phyloP scores from a whole-genome alignment of 495 filamentous ascomycete species.

The Tuber borchii region DNA sequence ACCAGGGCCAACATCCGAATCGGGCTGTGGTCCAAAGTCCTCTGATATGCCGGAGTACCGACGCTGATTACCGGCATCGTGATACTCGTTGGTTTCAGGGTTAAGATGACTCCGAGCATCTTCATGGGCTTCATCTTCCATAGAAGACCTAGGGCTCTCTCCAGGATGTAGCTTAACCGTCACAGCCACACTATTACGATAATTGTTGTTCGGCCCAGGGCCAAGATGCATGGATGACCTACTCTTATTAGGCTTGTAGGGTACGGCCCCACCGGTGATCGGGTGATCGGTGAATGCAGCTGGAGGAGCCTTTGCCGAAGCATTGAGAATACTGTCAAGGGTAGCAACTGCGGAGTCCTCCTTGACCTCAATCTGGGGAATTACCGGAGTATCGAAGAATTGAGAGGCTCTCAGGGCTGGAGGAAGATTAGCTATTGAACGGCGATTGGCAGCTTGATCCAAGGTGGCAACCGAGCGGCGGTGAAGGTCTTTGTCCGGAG shows the following conservation, averaged over 20 bases:
- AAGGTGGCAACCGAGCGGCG: slow-evolving; percentile 18
- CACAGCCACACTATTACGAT: slow-evolving; percentile 37
- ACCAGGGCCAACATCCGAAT: slow-evolving; percentile 6
- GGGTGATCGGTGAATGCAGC: slow-evolving; percentile 91
- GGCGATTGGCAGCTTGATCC: slow-evolving; percentile 27
- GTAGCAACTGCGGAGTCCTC: slow-evolving; percentile 48
- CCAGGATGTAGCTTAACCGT: slow-evolving; percentile 38
- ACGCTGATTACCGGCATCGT: slow-evolving; percentile 13
- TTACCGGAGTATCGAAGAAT: slow-evolving; percentile 61
- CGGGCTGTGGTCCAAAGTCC: slow-evolving; percentile 20
- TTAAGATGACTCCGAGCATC: slow-evolving; percentile 21
- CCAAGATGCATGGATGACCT: slow-evolving; percentile 29
- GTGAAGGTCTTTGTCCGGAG: slow-evolving; percentile 37
- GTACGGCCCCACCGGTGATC: slow-evolving; percentile 57
- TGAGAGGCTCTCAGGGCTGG: slow-evolving; percentile 83
- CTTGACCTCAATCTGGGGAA: slow-evolving; percentile 27
- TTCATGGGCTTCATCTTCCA: slow-evolving; percentile 18
- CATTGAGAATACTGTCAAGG: slow-evolving; percentile 86
- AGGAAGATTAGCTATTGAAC: slow-evolving; percentile 51
- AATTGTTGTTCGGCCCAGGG: slow-evolving; percentile 14
- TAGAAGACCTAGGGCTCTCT: slow-evolving; percentile 36
- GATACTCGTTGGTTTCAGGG: slow-evolving; percentile 30
- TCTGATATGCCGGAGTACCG: slow-evolving; percentile 26
- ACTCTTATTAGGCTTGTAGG: slow-evolving; percentile 28
- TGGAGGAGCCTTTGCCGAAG: slow-evolving; percentile 87